These are phyloP conservation scores for Polyplosphaeria fusca DNA, from an alignment of 495 filamentous ascomycete genomes.

Conservation along the genomic window DNA sequence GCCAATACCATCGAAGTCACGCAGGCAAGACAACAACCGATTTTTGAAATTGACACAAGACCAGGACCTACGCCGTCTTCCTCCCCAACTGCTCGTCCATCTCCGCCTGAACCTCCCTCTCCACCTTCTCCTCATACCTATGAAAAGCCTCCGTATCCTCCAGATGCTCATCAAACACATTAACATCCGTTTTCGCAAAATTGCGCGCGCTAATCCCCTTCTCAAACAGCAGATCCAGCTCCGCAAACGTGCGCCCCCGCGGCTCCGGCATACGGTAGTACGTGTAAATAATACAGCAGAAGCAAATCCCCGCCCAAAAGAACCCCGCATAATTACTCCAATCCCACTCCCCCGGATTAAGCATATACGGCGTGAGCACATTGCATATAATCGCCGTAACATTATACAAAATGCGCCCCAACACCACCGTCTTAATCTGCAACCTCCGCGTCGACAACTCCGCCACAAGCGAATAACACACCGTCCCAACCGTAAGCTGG, in stretches of 20 bases:
- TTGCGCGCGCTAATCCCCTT: constrained; percentile 38
- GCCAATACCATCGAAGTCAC: no score
- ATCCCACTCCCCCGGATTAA: constrained; percentile 52
- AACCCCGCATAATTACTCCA: constrained; percentile 53
- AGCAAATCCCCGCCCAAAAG: constrained; percentile 55
- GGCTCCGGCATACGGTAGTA: constrained; percentile 44
- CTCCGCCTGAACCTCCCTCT: no score
- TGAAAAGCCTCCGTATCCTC: constrained; percentile 22
- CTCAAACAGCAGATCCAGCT: constrained; percentile 44
- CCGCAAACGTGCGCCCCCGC: constrained; percentile 37
- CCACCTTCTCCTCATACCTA: constrained; percentile 29
- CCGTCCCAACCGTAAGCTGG: constrained; percentile 57
- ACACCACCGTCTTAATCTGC: constrained; percentile 53
- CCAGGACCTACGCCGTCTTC: no score
- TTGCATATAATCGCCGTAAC: constrained; percentile 42
- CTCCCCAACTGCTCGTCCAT: no score
- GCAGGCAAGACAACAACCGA: no score
- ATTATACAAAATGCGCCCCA: constrained; percentile 58
- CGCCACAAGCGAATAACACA: constrained; percentile 59
- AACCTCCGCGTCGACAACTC: constrained; percentile 55
- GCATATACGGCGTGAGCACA: constrained; percentile 51
- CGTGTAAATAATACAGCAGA: constrained; percentile 44
- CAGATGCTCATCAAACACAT: constrained; percentile 39
- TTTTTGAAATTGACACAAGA: no score
- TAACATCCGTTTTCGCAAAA: constrained; percentile 37